Evolutionary conservation across 2,329 filamentous ascomycete genomes (phyloP), one percentile per base, ranked within the genome.

Genomic region (Akanthomyces uredinophilus): DNA sequence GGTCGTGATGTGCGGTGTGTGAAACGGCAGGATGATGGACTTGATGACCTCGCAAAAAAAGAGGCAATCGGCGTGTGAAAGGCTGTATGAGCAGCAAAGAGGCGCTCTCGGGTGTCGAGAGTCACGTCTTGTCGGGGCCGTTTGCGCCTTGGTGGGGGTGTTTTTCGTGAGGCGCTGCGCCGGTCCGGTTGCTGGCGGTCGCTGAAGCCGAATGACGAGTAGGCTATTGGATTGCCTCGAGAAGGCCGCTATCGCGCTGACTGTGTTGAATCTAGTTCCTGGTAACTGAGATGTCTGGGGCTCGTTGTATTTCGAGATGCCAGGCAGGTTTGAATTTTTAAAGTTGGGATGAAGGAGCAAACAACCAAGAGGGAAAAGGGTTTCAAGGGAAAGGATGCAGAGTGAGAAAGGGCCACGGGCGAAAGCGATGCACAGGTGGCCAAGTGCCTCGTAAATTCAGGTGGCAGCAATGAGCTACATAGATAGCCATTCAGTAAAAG

Each of bases 101-200:
- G 56, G 57, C 57, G 35, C 39, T 61, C 16, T 22, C 27, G 35
- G 11, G 27, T 22, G 54, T 46, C 27, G n/a, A 44, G 3, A 50
- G 46, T 44, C 46, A 59, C 56, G 56, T 41, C 46, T 51, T 51
- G 20, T 59, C 47, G 29, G 46, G 32, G 20, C 46, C 14, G 50
- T 53, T 60, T 60, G 58, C 50, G 58, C 41, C 27, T 47, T 53
- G 41, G 59, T 47, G 59, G 59, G 56, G 56, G 20, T n/a, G 46
- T 32, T 24, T 24, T 27, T 22, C 5, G 10, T 32, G 47, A 27
- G n/a, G 35, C 22, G 27, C 11, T 20, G n/a, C 37, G 47, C n/a
- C 35, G 47, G 22, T n/a, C 47, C 47, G 41, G 43, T 37, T 41
- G 29, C 41, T 54, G 50, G 32, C 29, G 29, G 50, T 61, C 20